Conservation (phyloP, 2,329 filamentous ascomycete species). For the Nannizziopsis barbatae region DNA sequence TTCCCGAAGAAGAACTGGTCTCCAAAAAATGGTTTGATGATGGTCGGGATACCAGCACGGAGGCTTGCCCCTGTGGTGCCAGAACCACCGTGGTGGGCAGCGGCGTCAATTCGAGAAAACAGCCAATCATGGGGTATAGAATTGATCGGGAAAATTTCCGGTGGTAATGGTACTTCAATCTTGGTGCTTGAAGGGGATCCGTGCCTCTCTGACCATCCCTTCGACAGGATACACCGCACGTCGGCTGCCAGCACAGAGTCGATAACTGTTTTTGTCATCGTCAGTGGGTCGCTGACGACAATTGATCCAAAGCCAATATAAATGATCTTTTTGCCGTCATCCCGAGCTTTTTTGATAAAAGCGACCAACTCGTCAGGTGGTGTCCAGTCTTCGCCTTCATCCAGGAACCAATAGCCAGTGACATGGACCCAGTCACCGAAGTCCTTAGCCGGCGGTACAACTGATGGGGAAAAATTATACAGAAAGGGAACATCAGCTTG, state of each 20-base stretch:
- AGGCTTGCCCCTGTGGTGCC: conserved; percentile 91
- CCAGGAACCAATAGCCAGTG: conserved; percentile 95
- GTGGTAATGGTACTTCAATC: conserved; percentile 57
- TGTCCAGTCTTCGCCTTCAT: conserved; percentile 59
- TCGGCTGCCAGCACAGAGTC: conserved; percentile 84
- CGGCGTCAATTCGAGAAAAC: conserved; percentile 85
- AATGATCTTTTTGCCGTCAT: conserved; percentile 79
- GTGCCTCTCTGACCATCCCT: conserved; percentile 89
- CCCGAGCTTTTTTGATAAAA: conserved; percentile 74
- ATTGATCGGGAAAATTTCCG: conserved; percentile 78
- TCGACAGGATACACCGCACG: conserved; percentile 86
- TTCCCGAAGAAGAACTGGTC: conserved; percentile 95
- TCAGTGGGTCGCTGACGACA: conserved; percentile 77
- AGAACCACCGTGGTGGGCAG: conserved; percentile 85
- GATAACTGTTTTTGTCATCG: conserved; percentile 84
- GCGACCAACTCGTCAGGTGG: conserved; percentile 63
- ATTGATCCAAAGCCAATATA: conserved; percentile 97
- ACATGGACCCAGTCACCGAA: conserved; percentile 97
- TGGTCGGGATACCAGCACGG: conserved; percentile 80
- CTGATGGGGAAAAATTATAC: conserved; percentile 90
- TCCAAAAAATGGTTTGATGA: conserved; percentile 93
- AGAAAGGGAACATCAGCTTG: conserved; percentile 96
- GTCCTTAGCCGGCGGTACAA: conserved; percentile 88
- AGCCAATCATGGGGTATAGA: conserved; percentile 94
- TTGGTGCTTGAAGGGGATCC: conserved; percentile 48